Base-by-base conservation (phyloP, 306 rosid genomes). In the Senna siamea region DNA sequence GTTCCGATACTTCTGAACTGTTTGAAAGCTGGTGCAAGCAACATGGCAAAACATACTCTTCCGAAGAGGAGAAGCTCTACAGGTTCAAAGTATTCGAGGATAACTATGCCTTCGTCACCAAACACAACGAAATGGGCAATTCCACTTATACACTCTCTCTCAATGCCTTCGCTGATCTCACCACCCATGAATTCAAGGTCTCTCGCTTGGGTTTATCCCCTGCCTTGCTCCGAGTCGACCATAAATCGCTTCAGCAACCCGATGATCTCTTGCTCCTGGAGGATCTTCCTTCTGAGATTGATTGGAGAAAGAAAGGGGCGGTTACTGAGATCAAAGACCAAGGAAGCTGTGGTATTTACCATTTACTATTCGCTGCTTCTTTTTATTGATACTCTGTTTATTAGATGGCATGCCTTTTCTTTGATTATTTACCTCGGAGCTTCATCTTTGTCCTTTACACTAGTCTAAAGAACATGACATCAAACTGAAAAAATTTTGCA, bases 161-260 rank as follows among this genome's bases (percentile, higher is more conserved):
- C 56, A 93, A 93, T 82, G 85, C 90, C 38, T 89, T 86, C 32
- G 90, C 98, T 14, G 97, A 91, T 89, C 94, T 93, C 66, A 84
- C 93, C 22, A 89, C 87, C 84, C 89, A 81, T 32, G 97, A 93
- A 82, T 93, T 93, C 86, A 89, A 81, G 79, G 69, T 83, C 84
- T 81, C 91, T 80, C 98, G 91, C 32, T 84, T 91, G 38, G 94
- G 97, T 14, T 70, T 89, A 12, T 80, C 93, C 19, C 70, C 91
- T 35, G 53, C 85, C 10, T 60, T 84, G 53, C 80, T 75, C 46
- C 59, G 66, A 54, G 72, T 85, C 59, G 50, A 55, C 50, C 74
- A 35, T 18, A 19, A 7, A 9, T 56, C 62, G 62, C 40, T 67
- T 72, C 80, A 52, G 8, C 72, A 74, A 56, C 51, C 73, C 11